Conservation (phyloP, 2,329 filamentous ascomycete species). For the Tolypocladium tundrense region DNA sequence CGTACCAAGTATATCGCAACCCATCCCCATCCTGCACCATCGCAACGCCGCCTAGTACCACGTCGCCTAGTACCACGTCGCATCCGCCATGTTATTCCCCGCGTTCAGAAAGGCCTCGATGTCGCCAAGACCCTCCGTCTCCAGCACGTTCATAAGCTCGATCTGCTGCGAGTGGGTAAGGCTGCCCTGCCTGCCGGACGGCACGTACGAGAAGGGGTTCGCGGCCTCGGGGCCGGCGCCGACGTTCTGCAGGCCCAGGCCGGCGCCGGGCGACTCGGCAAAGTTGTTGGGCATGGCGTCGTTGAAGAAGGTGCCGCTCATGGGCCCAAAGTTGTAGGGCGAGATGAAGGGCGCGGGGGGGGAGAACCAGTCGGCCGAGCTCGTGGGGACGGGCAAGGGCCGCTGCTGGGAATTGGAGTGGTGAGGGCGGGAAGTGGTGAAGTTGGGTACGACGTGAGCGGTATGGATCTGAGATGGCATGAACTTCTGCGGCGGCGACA, state of each 20-base stretch:
- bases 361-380: conserved; percentile 42
- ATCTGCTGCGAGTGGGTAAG: conserved; percentile 72
- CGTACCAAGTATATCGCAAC: too few relatives aligned
- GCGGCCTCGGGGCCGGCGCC: conserved; percentile 12
- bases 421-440: conserved; percentile 21
- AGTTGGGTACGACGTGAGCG: conserved; percentile 5
- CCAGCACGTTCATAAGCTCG: conserved; percentile 72
- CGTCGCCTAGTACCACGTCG: conserved; percentile 21
- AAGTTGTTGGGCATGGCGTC: conserved; percentile 20
- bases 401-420: conserved; percentile 27
- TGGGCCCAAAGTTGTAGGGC: conserved; percentile 37
- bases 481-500: conserved; percentile 21
- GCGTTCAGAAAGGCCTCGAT: conserved; percentile 50
- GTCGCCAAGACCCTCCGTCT: conserved; percentile 55
- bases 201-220: conserved; percentile 18
- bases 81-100: conserved; percentile 15
- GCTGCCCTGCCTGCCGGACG: conserved; percentile 50
- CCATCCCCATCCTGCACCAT: neutral
- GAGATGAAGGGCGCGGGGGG: conserved; percentile 42
- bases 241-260: conserved; percentile 22
- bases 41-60: conserved; percentile 19
- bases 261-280: conserved; percentile 16
- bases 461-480: conserved; percentile 5
- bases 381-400: conserved; percentile 30
- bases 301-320: conserved; percentile 32